phyloP scores from a whole-genome alignment of 75 land plant species.

The Selaginella tamariscina region DNA sequence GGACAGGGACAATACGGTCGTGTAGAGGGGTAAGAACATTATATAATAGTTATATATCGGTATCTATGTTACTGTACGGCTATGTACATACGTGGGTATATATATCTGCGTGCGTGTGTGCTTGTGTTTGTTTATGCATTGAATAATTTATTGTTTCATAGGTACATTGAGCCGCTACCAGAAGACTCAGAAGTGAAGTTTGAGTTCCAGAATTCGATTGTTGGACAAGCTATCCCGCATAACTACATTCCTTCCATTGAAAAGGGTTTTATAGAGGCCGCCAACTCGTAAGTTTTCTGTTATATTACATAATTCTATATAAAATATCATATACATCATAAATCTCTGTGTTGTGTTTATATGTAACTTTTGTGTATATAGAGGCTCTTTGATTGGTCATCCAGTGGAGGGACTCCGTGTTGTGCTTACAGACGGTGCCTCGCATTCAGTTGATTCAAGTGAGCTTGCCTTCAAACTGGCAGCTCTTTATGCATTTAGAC shows the following conservation, averaged over 20 bases:
- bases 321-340: too few relatives aligned
- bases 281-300: slow-evolving; percentile 89
- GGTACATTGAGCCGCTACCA: slow-evolving; percentile 89
- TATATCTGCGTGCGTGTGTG: too few relatives aligned
- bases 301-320: too few relatives aligned
- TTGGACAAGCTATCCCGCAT: slow-evolving; percentile 87
- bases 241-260: slow-evolving; percentile 87
- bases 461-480: slow-evolving; percentile 98
- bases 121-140: too few relatives aligned
- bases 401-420: slow-evolving; percentile 83
- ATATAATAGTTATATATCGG: too few relatives aligned
- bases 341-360: too few relatives aligned
- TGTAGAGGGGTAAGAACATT: slow-evolving; percentile 58
- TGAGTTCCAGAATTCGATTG: slow-evolving; percentile 83
- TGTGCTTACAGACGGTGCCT: slow-evolving; percentile 87
- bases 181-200: slow-evolving; percentile 62
- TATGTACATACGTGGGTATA: too few relatives aligned
- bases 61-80: too few relatives aligned
- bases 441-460: slow-evolving; percentile 99
- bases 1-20: slow-evolving; percentile 98
- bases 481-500: slow-evolving; percentile 91
- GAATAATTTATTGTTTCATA: too few relatives aligned
- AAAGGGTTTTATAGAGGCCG: slow-evolving; percentile 90
- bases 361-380: slow-evolving; percentile 29
- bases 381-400: slow-evolving; percentile 94